Conservation (phyloP, 164 flowering plant species). For the Paratinospora sagittata region DNA sequence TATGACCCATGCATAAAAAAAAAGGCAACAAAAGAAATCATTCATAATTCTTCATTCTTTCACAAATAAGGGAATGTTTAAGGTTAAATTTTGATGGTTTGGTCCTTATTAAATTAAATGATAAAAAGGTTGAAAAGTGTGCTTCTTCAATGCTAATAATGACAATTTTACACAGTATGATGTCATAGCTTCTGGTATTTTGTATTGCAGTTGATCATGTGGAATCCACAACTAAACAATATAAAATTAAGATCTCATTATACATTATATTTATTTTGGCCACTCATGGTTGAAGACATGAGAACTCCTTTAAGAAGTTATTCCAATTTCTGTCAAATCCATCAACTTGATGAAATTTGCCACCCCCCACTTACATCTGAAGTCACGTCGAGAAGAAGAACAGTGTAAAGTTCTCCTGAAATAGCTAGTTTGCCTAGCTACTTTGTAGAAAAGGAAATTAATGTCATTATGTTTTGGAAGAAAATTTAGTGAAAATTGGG, state of each 20-base stretch:
- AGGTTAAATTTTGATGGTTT: neutral
- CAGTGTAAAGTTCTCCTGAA: neutral
- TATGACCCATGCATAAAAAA: neutral
- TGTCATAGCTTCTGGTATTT: neutral
- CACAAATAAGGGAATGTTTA: neutral
- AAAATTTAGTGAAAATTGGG: slow-evolving; percentile 2
- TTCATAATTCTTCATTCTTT: neutral
- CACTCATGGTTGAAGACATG: slow-evolving; percentile 6
- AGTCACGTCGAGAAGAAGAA: slow-evolving; percentile 3
- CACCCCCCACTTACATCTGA: slow-evolving; percentile 6
- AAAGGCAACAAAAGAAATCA: neutral
- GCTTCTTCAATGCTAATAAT: slow-evolving; percentile 2
- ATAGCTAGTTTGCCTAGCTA: neutral
- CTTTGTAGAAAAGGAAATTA: no score
- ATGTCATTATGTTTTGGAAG: neutral
- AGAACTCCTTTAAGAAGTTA: neutral
- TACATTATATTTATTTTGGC: neutral
- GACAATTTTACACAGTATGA: neutral
- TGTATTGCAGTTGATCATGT: neutral
- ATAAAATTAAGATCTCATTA: neutral
- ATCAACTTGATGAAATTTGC: slow-evolving; percentile 7
- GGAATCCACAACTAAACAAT: neutral
- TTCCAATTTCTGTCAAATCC: slow-evolving; percentile 6
- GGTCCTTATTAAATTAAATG: neutral
- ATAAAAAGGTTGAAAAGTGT: neutral